A percentile compares a stretch with the other conserved stretches of the same genome.
These are phyloP conservation scores for Sugiyamaella pinicola DNA, from an alignment of 1,139 yeast species.

Conservation along the genomic window DNA sequence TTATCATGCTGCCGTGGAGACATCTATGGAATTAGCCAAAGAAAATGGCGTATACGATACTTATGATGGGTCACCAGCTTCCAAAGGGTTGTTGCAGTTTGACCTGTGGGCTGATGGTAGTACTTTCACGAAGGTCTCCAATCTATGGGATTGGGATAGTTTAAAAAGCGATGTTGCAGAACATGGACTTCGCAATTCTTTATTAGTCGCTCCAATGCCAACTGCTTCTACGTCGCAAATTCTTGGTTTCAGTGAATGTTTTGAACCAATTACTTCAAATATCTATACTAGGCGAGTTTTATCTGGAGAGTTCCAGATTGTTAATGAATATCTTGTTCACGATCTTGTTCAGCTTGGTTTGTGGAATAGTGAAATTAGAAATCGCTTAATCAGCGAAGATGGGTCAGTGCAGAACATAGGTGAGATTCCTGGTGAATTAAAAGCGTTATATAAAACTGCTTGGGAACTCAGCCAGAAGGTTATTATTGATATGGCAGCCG, in stretches of 20 bases:
- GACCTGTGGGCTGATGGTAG: slow-evolving; percentile 65
- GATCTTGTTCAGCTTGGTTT: slow-evolving; percentile 71
- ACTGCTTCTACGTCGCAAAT: slow-evolving; percentile 87
- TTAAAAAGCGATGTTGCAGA: slow-evolving; percentile 54
- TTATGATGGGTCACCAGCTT: slow-evolving; percentile 70
- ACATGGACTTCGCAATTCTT: slow-evolving; percentile 69
- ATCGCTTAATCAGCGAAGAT: slow-evolving; percentile 64
- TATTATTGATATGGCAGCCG: slow-evolving; percentile 85
- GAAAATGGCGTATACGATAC: slow-evolving; percentile 60
- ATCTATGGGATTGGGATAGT: slow-evolving; percentile 62
- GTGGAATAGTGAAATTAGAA: slow-evolving; percentile 71
- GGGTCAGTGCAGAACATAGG: slow-evolving; percentile 77
- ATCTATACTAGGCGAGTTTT: slow-evolving; percentile 74
- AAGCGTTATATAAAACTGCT: slow-evolving; percentile 76
- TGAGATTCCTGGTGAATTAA: slow-evolving; percentile 66
- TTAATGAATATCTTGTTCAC: slow-evolving; percentile 67
- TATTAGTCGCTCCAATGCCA: slow-evolving; percentile 82
- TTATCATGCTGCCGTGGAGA: slow-evolving; percentile 76
- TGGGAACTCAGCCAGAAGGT: slow-evolving; percentile 85
- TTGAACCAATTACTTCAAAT: slow-evolving; percentile 82
- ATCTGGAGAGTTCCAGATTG: slow-evolving; percentile 77
- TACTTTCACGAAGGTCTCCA: slow-evolving; percentile 21
- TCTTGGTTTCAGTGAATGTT: slow-evolving; percentile 75
- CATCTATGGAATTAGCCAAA: slow-evolving; percentile 65
- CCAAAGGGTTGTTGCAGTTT: slow-evolving; percentile 66